Conservation (phyloP, 1,139 yeast species). For the Taphrina betulina region DNA sequence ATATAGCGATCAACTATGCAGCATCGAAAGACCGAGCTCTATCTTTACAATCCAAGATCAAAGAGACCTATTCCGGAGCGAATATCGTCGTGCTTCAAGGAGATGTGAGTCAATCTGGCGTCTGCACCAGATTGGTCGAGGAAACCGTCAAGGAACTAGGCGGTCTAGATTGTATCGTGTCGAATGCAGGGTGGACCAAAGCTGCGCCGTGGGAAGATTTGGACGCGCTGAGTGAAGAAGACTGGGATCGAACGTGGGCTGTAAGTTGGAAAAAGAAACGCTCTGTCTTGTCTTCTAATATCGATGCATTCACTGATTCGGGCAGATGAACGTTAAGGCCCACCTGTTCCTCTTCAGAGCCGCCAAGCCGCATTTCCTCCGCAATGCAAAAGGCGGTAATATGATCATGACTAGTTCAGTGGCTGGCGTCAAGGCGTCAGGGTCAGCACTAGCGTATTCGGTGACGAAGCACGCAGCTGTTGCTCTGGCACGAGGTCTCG, state of each 20-base stretch:
- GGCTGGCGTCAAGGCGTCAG: constrained; percentile 47
- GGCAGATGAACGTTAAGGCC: constrained; percentile 42
- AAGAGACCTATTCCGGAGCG: constrained; percentile 35
- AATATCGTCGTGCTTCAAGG: constrained; percentile 39
- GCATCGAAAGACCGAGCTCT: constrained; percentile 42
- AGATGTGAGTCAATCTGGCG: constrained; percentile 39
- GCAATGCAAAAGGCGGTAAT: constrained; percentile 46
- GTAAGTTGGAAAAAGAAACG: no score
- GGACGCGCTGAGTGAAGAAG: constrained; percentile 44
- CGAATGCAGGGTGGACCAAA: constrained; percentile 44
- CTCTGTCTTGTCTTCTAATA: no score
- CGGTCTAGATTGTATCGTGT: constrained; percentile 42
- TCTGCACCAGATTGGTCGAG: constrained; percentile 38
- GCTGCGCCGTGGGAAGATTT: constrained; percentile 44
- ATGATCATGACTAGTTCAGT: constrained; percentile 47
- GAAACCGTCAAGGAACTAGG: constrained; percentile 37
- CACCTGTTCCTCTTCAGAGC: constrained; percentile 47
- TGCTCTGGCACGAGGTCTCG: constrained; percentile 46
- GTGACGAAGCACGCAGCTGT: constrained; percentile 48
- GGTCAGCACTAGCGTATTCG: constrained; percentile 48
- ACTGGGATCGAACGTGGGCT: constrained; percentile 45
- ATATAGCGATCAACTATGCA: constrained; percentile 45
- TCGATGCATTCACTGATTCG: no score
- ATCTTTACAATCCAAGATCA: constrained; percentile 16
- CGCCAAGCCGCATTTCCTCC: constrained; percentile 44